phyloP scores from a whole-genome alignment of 768 basidiomycete genomes.

The Lactarius quietus region DNA sequence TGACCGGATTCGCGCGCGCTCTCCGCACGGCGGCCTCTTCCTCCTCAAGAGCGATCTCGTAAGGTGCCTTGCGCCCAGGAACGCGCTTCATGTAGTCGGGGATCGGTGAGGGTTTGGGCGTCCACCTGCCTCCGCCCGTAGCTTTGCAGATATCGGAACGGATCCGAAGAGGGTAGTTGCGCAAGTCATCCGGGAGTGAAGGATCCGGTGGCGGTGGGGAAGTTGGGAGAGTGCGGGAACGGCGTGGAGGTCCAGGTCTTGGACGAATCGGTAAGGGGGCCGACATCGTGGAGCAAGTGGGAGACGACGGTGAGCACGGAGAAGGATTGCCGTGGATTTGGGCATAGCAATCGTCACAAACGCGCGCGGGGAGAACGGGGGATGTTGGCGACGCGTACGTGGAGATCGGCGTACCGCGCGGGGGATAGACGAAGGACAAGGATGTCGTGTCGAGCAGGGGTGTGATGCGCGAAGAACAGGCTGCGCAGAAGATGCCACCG shows the following conservation, averaged over 20 bases:
- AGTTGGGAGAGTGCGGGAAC: conserved; percentile 35
- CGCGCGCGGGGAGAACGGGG: conserved; percentile 54
- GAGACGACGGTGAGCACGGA: conserved; percentile 32
- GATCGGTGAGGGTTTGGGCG: conserved; percentile 51
- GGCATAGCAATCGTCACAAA: conserved; percentile 76
- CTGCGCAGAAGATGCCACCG: conserved; percentile 69
- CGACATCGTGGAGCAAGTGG: conserved; percentile 31
- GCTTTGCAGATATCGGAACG: conserved; percentile 71
- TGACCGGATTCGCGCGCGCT: conserved; percentile 57
- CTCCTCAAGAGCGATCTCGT: conserved; percentile 66
- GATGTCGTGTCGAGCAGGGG: conserved; percentile 69
- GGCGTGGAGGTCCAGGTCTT: conserved; percentile 26
- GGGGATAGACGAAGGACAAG: conserved; percentile 68
- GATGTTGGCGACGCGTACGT: conserved; percentile 56
- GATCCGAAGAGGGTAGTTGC: conserved; percentile 67
- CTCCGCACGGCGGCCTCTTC: conserved; percentile 52
- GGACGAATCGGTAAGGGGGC: conserved; percentile 15
- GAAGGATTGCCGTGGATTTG: conserved; percentile 60
- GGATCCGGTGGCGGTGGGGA: conserved; percentile 32
- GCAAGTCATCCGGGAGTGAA: conserved; percentile 58
- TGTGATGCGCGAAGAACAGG: conserved; percentile 57
- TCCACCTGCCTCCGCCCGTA: conserved; percentile 75
- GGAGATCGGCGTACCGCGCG: conserved; percentile 58
- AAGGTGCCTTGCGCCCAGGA: conserved; percentile 66
- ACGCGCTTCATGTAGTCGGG: conserved; percentile 46